A percentile compares a stretch with the other conserved stretches of the same genome.
These are phyloP conservation scores for Acanthamoeba lenticulata DNA, from an alignment of 208 protist species.

Conservation along the genomic window DNA sequence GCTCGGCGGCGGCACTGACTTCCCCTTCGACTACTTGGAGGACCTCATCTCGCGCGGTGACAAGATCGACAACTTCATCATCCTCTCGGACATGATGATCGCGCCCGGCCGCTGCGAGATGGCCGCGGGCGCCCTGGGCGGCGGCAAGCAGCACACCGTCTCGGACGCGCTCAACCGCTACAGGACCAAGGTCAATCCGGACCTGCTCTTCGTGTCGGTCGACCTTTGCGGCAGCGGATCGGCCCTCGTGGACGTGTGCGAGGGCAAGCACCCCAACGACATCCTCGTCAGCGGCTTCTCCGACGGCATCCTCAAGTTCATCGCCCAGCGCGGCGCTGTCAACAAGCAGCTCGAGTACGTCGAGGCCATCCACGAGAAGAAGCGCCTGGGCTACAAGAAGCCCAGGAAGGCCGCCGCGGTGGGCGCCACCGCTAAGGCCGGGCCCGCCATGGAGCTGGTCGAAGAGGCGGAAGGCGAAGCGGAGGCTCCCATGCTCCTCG, in stretches of 20 bases:
- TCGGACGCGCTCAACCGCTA: conserved; percentile 89
- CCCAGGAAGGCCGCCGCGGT: too few species aligned
- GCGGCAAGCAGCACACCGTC: conserved; percentile 60
- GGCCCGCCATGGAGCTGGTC: too few species aligned
- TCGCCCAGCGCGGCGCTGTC: conserved; percentile 86
- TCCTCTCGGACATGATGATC: conserved; percentile 69
- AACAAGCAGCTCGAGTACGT: conserved; percentile 70
- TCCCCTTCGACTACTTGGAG: conserved; percentile 69
- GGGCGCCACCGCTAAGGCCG: too few species aligned
- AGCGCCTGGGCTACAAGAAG: conserved; percentile 34
- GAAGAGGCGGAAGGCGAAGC: too few species aligned
- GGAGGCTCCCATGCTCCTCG: too few species aligned
- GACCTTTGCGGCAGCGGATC: conserved; percentile 69
- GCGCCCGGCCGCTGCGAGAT: conserved; percentile 27
- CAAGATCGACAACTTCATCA: conserved; percentile 73
- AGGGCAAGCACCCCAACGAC: conserved; percentile 90
- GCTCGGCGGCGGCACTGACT: conserved; percentile 34
- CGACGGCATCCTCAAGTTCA: conserved; percentile 92
- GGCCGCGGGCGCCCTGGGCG: not conserved
- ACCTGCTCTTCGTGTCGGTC: conserved; percentile 92
- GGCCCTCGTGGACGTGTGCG: not conserved
- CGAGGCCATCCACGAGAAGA: conserved; percentile 41
- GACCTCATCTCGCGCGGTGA: conserved; percentile 2
- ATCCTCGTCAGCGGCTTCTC: conserved; percentile 92
- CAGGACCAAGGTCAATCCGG: conserved; percentile 89